Base-by-base conservation (phyloP, 371 early-diverging fungal genomes). In the Lichtheimia corymbifera region DNA sequence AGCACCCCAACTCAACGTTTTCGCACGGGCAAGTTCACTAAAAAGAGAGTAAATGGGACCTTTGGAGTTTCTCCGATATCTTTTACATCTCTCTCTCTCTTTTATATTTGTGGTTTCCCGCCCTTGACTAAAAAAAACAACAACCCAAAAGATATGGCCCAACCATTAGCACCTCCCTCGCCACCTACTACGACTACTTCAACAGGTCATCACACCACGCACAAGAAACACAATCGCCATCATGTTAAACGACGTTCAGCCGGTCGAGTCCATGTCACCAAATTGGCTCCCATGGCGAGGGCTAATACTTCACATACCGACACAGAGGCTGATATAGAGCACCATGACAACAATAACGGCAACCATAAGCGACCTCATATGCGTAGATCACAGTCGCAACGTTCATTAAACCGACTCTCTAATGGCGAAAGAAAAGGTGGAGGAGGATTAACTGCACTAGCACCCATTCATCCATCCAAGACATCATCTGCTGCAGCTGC, bases 181-280 rank as follows among this genome's bases (percentile, higher is more conserved):
- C 59, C 59, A 18, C 59, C 57, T 2, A 17, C 50, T 42, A 54
- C 53, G 11, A 15, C 54, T 15, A 57, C 9, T 35, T 53, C 51
- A n/a, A 51, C 57, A 20, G 35, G 47, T 40, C 40, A 40, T 25
- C n/a, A 50, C 13, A 51, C 66, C 1, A 15, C 58, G 7, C 70
- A 76, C 57, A 68, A 68, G 30, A 74, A 74, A 43, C 72, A 66
- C 53, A 60, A 41, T 25, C 65, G 77, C 51, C 80, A 79, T 64
- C 80, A 79, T 65, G 75, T 79, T 43, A 79, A 79, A 50, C 71
- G 80, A 59, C 61, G 74, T 42, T 79, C 80, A 2, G 70, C 73
- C 61, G 77, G 80, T 5, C 65, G 77, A 52, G 80, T 79, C 11
- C 80, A 79, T 68, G 80, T 79, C 7, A 67, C 76, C 11, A 79